phyloP scores from a whole-genome alignment of 176 grass and related monocot genomes.

The Poa pratensis region DNA sequence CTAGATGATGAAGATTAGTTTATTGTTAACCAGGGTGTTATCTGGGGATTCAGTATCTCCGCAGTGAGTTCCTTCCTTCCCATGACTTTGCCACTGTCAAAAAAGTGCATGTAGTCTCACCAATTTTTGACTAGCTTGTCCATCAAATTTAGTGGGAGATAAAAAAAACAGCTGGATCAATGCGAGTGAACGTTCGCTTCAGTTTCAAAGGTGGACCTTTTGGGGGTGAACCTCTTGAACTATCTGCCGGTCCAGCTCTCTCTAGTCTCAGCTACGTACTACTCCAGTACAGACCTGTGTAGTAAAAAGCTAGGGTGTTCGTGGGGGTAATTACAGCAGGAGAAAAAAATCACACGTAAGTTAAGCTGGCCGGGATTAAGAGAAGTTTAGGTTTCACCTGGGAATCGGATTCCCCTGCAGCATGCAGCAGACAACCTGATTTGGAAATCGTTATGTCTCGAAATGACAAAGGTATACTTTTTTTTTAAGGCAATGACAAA shows the following conservation, averaged over 20 bases:
- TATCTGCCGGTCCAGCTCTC: neutral
- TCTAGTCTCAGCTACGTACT: neutral
- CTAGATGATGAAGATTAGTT: neutral
- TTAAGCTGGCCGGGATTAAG: neutral
- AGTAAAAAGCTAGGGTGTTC: neutral
- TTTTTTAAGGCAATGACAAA: too few relatives aligned
- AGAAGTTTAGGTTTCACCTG: neutral
- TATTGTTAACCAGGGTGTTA: constrained; percentile 21
- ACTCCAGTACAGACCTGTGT: neutral
- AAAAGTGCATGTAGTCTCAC: neutral
- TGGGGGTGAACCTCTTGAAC: neutral
- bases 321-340: neutral
- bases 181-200: neutral
- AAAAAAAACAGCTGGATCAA: neutral
- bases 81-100: constrained; percentile 4
- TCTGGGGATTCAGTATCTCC: constrained; percentile 41
- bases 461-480: neutral
- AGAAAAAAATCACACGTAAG: neutral
- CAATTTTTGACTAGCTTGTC: neutral
- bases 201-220: neutral
- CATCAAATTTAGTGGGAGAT: constrained; percentile 19
- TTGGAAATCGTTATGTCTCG: neutral
- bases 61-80: constrained; percentile 11
- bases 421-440: neutral
- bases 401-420: neutral